Evolutionary conservation across 768 basidiomycete genomes (phyloP), one percentile per base, ranked within the genome.

Genomic region (Leccinum aurantiacum): DNA sequence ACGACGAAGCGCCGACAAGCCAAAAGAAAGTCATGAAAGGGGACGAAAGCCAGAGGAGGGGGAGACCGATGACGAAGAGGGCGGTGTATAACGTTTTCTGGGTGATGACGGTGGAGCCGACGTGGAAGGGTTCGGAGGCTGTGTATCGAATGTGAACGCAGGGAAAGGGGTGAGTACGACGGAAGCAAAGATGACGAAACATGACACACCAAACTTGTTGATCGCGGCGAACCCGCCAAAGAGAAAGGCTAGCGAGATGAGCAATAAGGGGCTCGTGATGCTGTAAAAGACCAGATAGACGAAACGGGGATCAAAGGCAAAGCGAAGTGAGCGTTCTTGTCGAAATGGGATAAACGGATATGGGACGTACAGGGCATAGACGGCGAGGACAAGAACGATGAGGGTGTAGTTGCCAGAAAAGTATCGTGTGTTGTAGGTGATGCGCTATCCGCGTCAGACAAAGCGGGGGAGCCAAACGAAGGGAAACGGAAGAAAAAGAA

Each of bases 381-480:
- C 83, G n/a, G 85, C 91, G 60, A 96, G 82, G 51, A 84, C 72
- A 60, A 83, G 84, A 17, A 94, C 78, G 67, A 95, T 83, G 70
- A 93, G 74, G 50, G 88, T 82, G 76, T 98, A 98, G 76, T 98
- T 98, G 56, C 93, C 88, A 59, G 90, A 92, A 76, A 91, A 92
- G 71, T 91, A 92, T 53, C 90, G 87, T 44, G 93, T 94, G 78
- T 96, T 96, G 79, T 96, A 94, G 24, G 92, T 91, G 83, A 95
- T 91, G 60, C 93, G 86, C 93, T 94, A 69, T 22, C 19, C 17
- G 15, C 13, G 24, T 13, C 14, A 31, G 4, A 33, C 17, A 14
- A 25, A 27, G 13, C 51, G 13, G 27, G 13, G 11, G 33, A 31
- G 15, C 19, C 44, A n/a, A 25, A 22, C 22, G 3, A n/a, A 48